Percentiles rank a stretch among this genome's conserved stretches.
These are phyloP conservation scores for Pleurotus giganteus DNA, from an alignment of 768 basidiomycete genomes.

Conservation along the genomic window DNA sequence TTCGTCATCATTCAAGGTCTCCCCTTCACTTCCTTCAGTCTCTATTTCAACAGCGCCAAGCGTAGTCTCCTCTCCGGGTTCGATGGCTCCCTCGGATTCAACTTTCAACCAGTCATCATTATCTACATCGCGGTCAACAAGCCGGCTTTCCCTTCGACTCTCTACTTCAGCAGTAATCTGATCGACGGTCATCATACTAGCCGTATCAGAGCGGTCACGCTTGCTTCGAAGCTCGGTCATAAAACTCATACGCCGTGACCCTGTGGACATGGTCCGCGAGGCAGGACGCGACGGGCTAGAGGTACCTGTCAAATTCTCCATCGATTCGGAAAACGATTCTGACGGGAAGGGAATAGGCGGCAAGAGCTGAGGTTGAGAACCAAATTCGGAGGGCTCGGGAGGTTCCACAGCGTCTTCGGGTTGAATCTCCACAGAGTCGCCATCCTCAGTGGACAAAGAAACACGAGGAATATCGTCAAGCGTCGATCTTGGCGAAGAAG, in stretches of 20 bases:
- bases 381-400: slow-evolving; percentile 17
- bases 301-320: slow-evolving; percentile 50
- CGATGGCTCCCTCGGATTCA: slow-evolving; percentile 44
- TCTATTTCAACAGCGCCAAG: slow-evolving; percentile 33
- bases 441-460: slow-evolving; percentile 75
- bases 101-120: slow-evolving; percentile 77
- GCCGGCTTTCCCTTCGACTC: slow-evolving; percentile 58
- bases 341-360: slow-evolving; percentile 78
- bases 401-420: slow-evolving; percentile 37
- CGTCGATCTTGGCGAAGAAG: slow-evolving; percentile 16
- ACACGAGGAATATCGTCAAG: slow-evolving; percentile 63
- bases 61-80: slow-evolving; percentile 31
- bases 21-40: slow-evolving; percentile 31
- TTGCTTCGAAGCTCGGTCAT: slow-evolving; percentile 81
- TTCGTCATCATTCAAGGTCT: slow-evolving; percentile 43
- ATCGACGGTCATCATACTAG: slow-evolving; percentile 92
- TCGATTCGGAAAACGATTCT: slow-evolving; percentile 79
- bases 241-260: slow-evolving; percentile 72
- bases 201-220: slow-evolving; percentile 84
- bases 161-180: slow-evolving; percentile 97
- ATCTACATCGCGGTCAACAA: slow-evolving; percentile 42
- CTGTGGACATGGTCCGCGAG: slow-evolving; percentile 46
- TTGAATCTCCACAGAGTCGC: slow-evolving; percentile 60
- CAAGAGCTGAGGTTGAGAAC: slow-evolving; percentile 54
- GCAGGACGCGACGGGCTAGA: slow-evolving; percentile 28